Base-by-base conservation (phyloP, 1,284 basidiomycete genomes). In the Sporisorium sorghi region DNA sequence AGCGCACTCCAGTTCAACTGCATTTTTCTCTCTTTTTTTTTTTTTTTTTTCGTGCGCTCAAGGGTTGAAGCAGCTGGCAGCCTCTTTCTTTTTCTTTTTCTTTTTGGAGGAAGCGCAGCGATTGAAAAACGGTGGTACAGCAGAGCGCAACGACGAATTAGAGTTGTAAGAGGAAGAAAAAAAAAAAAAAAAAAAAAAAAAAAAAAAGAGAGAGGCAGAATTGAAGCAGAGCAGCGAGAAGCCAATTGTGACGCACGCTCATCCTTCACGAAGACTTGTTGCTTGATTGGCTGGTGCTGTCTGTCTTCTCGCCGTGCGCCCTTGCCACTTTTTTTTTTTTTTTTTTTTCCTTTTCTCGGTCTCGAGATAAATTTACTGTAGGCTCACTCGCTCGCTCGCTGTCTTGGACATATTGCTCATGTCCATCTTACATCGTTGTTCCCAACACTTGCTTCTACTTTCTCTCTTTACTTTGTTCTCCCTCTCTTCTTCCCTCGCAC, bases 241-340 rank as follows among this genome's bases (percentile, higher is more conserved):
- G n/a, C 32, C 17, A n/a, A 48, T 35, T 10, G 50, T 37, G 35
- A 37, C 35, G 35, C 35, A 37, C 33, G 33, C 33, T 35, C 9
- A 7, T 37, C 35, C n/a, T 14, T n/a, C n/a, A 17, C 35, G 35
- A 37, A 35, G 42, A 11, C 33, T 46, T 55, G 33, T 21, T 55
- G 54, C 39, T 46, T 63, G 47, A 39, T 28, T 58, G 56, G 35
- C 33, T 46, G 37, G 24, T 42, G 46, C 43, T 61, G n/a, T n/a
- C 37, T 39, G 39, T 26, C 46, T 53, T 50, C 35, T 37, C 12
- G 33, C 33, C 15, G 12, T 37, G 53, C 53, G 53, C 60, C 47
- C 60, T 51, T 60, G 58, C 58, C 58, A 60, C 50, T 60, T 30
- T 26, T 50, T 40, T 52, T 59, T 46, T 51, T 43, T 33, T 12